These are phyloP conservation scores for Excoecaria agallocha DNA, from an alignment of 345 rosid genomes.

Conservation along the genomic window DNA sequence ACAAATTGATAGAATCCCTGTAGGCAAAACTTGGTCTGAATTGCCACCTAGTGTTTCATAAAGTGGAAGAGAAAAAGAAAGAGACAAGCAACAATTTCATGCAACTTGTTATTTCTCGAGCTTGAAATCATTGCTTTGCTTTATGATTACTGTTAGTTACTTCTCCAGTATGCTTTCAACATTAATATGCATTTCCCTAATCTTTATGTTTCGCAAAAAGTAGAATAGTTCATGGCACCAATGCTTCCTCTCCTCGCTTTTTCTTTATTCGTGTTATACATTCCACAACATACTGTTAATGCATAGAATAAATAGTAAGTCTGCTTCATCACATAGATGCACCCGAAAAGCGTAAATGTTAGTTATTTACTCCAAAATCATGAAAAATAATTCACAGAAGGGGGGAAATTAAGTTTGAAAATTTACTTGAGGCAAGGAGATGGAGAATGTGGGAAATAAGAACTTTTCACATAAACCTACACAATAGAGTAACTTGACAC, in stretches of 20 bases:
- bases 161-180: neutral
- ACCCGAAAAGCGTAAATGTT: neutral
- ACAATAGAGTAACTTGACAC: constrained; percentile 5
- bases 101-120: too few species aligned
- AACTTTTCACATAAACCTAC: constrained; percentile 78
- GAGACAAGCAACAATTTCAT: too few species aligned
- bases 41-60: too few species aligned
- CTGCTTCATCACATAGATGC: neutral
- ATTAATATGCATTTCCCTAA: neutral
- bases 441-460: constrained; percentile 75
- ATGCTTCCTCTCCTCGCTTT: neutral
- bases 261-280: neutral
- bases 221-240: neutral
- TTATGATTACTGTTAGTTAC: too few species aligned
- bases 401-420: constrained; percentile 5
- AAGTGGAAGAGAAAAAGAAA: too few species aligned
- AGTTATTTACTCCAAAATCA: neutral
- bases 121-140: too few species aligned
- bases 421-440: constrained; percentile 73
- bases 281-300: neutral
- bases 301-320: neutral
- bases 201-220: neutral
- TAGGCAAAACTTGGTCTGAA: too few species aligned
- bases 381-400: neutral
- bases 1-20: too few species aligned